phyloP scores from a whole-genome alignment of 495 filamentous ascomycete genomes.

The Immersiella caudata region DNA sequence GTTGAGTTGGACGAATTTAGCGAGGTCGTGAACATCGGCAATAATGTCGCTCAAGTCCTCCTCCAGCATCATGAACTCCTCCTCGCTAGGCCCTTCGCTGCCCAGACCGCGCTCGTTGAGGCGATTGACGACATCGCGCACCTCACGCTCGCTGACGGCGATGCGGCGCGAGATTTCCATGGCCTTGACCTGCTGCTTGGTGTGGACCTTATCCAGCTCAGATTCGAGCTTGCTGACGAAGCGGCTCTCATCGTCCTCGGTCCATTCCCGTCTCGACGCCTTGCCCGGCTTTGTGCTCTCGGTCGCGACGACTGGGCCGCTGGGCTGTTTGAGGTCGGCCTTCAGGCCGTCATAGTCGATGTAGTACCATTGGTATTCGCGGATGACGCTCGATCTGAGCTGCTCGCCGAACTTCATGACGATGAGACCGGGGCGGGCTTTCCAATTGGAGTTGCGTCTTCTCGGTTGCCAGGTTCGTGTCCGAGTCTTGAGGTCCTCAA shows the following conservation, averaged over 20 bases:
- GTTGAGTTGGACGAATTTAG: constrained; percentile 97
- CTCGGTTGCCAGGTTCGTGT: constrained; percentile 37
- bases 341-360: constrained; percentile 97
- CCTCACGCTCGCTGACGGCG: constrained; percentile 80
- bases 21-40: constrained; percentile 96
- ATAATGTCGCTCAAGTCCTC: constrained; percentile 97
- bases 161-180: constrained; percentile 92
- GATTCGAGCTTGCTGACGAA: constrained; percentile 86
- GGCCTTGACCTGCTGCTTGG: constrained; percentile 93
- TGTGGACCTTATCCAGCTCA: constrained; percentile 95
- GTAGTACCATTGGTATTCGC: constrained; percentile 95
- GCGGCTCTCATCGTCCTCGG: constrained; percentile 84
- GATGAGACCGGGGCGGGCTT: constrained; percentile 46
- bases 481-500: constrained; percentile 51
- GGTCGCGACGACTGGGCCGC: constrained; percentile 49
- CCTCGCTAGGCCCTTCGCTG: constrained; percentile 71
- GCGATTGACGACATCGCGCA: constrained; percentile 78
- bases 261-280: constrained; percentile 65
- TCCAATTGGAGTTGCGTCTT: constrained; percentile 30
- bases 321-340: constrained; percentile 75
- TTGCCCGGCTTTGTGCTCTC: constrained; percentile 28
- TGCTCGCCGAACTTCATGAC: constrained; percentile 91
- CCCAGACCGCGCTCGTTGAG: constrained; percentile 60
- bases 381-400: constrained; percentile 87
- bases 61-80: constrained; percentile 92